Evolutionary conservation across 1,284 basidiomycete genomes (phyloP).

Genomic region (Erythrobasidium hasegawianum): DNA sequence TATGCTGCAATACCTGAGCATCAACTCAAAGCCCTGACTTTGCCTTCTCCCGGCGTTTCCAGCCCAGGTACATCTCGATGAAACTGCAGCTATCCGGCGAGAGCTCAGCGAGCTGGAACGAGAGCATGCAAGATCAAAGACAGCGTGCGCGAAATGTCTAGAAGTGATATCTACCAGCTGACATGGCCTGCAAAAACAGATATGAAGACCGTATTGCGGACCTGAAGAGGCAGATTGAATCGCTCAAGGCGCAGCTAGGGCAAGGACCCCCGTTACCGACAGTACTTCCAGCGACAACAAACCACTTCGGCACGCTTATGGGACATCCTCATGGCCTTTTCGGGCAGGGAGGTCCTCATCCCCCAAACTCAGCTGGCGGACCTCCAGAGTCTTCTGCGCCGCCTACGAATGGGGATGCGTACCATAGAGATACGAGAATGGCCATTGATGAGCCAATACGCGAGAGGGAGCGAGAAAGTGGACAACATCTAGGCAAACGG

Average conservation of each 20-base stretch:
- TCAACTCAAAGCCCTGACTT: neutral
- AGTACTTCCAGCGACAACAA: slow-evolving; percentile 46
- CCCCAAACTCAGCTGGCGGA: neutral
- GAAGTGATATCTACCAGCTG: neutral
- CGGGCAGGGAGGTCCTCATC: slow-evolving; percentile 19
- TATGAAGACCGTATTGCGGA: slow-evolving; percentile 70
- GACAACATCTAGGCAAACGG: slow-evolving; percentile 26
- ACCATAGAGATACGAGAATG: slow-evolving; percentile 1
- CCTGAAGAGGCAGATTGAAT: slow-evolving; percentile 63
- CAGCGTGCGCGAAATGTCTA: neutral
- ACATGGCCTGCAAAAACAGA: slow-evolving; percentile 41
- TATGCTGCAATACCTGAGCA: slow-evolving; percentile 50
- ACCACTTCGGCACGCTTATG: slow-evolving; percentile 34
- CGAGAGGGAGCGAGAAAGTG: neutral
- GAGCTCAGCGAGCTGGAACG: slow-evolving; percentile 73
- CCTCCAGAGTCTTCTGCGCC: neutral
- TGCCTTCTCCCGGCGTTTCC: slow-evolving; percentile 12
- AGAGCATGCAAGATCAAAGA: slow-evolving; percentile 65
- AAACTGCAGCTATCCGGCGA: slow-evolving; percentile 67
- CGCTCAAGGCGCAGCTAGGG: slow-evolving; percentile 42
- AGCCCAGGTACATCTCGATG: slow-evolving; percentile 68
- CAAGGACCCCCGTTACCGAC: slow-evolving; percentile 38
- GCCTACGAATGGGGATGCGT: neutral
- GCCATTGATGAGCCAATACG: neutral
- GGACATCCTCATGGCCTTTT: slow-evolving; percentile 32